Percentiles rank a stretch among this genome's conserved stretches.
phyloP scores from a whole-genome alignment of 1,284 basidiomycete species.

The Trichosporon sp. region DNA sequence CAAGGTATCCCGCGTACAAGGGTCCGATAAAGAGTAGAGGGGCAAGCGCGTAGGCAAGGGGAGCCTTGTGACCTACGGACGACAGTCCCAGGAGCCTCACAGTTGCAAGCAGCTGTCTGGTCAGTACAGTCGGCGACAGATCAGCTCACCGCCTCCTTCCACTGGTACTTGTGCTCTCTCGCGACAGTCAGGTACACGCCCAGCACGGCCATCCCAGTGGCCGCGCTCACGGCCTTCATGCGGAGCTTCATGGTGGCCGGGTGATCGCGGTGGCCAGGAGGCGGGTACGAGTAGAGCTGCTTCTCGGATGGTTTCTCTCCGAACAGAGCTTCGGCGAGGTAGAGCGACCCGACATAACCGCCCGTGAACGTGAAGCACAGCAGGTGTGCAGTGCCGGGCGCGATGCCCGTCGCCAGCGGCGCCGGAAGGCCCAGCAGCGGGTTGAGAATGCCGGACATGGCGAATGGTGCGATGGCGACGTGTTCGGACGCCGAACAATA shows the following conservation, averaged over 20 bases:
- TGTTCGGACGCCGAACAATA: conserved; percentile 1
- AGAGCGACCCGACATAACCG: conserved; percentile 52
- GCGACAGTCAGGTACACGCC: conserved; percentile 35
- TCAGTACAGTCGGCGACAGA: conserved; percentile 8
- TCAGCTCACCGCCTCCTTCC: conserved; percentile 9
- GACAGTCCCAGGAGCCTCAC: conserved; percentile 34
- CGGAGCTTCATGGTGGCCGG: conserved; percentile 44
- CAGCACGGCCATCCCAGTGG: conserved; percentile 34
- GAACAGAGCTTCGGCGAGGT: conserved; percentile 43
- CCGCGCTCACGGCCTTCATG: conserved; percentile 41
- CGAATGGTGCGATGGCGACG: neutral
- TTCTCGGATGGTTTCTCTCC: conserved; percentile 5
- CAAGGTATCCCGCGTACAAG: conserved; percentile 62
- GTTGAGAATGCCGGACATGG: conserved; percentile 13
- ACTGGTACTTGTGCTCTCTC: conserved; percentile 14
- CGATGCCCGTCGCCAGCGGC: conserved; percentile 24
- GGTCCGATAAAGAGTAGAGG: conserved; percentile 80
- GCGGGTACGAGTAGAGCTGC: conserved; percentile 1
- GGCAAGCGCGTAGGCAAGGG: conserved; percentile 62
- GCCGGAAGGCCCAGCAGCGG: conserved; percentile 26
- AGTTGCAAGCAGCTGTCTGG: conserved; percentile 25
- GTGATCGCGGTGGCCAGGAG: conserved; percentile 43
- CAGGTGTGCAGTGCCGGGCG: conserved; percentile 29
- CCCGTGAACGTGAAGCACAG: conserved; percentile 46
- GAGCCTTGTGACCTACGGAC: conserved; percentile 15